These are phyloP conservation scores for Arthrobotrys megalospora DNA, from an alignment of 2,329 filamentous ascomycete genomes.

Conservation along the genomic window DNA sequence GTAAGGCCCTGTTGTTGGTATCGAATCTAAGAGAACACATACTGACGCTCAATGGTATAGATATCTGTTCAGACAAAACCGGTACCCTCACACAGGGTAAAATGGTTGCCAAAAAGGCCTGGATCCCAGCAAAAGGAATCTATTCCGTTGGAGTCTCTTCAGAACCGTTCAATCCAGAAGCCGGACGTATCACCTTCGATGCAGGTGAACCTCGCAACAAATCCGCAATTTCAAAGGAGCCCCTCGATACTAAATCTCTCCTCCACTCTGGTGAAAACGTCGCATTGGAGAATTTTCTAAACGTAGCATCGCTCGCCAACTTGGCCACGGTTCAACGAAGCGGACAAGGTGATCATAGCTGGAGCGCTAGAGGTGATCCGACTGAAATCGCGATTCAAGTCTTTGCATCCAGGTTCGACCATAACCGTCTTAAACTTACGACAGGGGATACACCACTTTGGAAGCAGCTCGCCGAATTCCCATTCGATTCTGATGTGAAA, in stretches of 20 bases:
- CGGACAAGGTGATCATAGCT: conserved; percentile 67
- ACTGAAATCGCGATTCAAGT: conserved; percentile 84
- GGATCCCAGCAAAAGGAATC: conserved; percentile 74
- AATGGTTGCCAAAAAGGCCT: conserved; percentile 76
- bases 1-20: conserved; percentile 9
- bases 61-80: conserved; percentile 73
- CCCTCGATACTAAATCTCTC: conserved; percentile 65
- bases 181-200: conserved; percentile 69
- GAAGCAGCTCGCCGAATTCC: conserved; percentile 77
- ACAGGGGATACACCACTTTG: conserved; percentile 70
- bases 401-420: conserved; percentile 78
- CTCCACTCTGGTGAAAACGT: conserved; percentile 68
- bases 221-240: conserved; percentile 49
- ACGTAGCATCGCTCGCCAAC: conserved; percentile 73
- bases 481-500: conserved; percentile 81
- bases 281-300: conserved; percentile 73
- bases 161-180: conserved; percentile 73
- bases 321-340: conserved; percentile 62
- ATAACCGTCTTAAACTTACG: conserved; percentile 73
- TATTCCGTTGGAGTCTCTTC: conserved; percentile 73
- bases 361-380: conserved; percentile 77
- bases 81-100: conserved; percentile 76
- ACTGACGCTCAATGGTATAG: conserved; percentile 52
- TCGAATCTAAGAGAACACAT: not conserved
- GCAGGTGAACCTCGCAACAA: conserved; percentile 66